A percentile compares a stretch with the other conserved stretches of the same genome.
These are phyloP conservation scores for Geotrichum aggregatum DNA, from an alignment of 1,139 yeast genomes.

Conservation along the genomic window DNA sequence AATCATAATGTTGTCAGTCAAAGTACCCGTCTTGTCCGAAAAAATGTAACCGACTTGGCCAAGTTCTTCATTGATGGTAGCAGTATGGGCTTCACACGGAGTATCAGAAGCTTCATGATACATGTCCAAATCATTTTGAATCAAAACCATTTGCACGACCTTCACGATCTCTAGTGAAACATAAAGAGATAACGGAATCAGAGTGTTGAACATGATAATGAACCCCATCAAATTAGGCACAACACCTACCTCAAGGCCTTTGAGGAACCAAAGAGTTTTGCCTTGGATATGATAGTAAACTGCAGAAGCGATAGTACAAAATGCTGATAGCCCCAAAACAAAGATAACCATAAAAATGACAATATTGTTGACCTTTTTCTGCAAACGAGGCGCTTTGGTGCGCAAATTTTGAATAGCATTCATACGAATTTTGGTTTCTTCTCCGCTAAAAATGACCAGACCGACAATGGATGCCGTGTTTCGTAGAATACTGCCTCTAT, in stretches of 20 bases:
- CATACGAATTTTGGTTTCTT: conserved; percentile 93
- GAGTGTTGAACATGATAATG: conserved; percentile 92
- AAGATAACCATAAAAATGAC: conserved; percentile 83
- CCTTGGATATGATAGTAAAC: conserved; percentile 47
- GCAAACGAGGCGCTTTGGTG: conserved; percentile 89
- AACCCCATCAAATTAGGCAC: conserved; percentile 93
- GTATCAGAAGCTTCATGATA: conserved; percentile 79
- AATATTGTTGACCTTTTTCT: conserved; percentile 72
- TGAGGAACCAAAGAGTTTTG: conserved; percentile 63
- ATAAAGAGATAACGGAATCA: conserved; percentile 89
- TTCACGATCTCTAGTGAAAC: conserved; percentile 96
- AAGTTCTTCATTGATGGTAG: conserved; percentile 89
- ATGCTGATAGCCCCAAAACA: conserved; percentile 68
- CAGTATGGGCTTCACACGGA: conserved; percentile 92
- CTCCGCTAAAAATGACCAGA: conserved; percentile 86
- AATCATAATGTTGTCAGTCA: conserved; percentile 86
- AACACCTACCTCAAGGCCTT: conserved; percentile 70
- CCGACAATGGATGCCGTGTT: conserved; percentile 75
- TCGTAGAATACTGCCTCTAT: conserved; percentile 83
- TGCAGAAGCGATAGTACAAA: conserved; percentile 78
- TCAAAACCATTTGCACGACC: conserved; percentile 70
- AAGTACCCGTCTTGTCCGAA: conserved; percentile 95
- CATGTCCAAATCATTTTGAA: conserved; percentile 93
- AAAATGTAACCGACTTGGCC: conserved; percentile 95
- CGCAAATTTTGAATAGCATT: conserved; percentile 87